Evolutionary conservation across 352 stramenopile species (phyloP), one percentile per base, ranked within the genome.

Genomic region (Salisapilia sapeloensis): DNA sequence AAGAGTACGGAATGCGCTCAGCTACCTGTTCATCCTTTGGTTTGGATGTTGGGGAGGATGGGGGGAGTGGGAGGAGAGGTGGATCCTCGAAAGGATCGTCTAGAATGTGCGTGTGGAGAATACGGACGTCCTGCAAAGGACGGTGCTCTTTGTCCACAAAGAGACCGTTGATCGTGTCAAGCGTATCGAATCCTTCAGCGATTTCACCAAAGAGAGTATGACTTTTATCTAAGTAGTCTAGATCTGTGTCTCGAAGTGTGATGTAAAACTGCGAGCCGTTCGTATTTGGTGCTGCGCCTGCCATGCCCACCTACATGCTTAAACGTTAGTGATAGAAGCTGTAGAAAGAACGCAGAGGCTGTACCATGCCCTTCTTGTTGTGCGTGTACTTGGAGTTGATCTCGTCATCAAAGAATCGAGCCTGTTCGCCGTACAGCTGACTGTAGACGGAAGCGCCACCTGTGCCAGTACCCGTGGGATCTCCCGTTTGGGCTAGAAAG

Each of bases 191-290:
- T n/a, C 86, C 79, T 60, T 97, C 90, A 3, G 72, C 84, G 13
- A 97, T 61, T 48, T 96, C 64, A 6, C 79, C 85, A 47, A 95
- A 93, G 48, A 94, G 65, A 14, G 84, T 96, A 48, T 94, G 74
- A 33, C 89, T 90, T 4, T 70, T 67, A 41, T 95, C 82, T 10
- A 96, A 48, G 59, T 95, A 90, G 17, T 83, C 58, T 31, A 97
- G 70, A 46, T 96, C 71, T 19, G 94, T 64, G 27, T 47, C 51
- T 27, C 72, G 58, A 26, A 95, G 82, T 15, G 94, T 98, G 49
- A 99, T 94, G 48, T 98, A 93, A 46, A 99, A 98, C 54, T 99
- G 94, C 83, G 43, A 92, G 42, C 46, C 64, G 46, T 83, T 86
- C 26, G 66, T 71, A 44, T 84, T 77, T 14, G 62, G 58, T 7